Percentiles rank a stretch among this genome's conserved stretches.
Evolutionary conservation across 345 rosid species (phyloP).

Genomic region (Moringa oleifera): DNA sequence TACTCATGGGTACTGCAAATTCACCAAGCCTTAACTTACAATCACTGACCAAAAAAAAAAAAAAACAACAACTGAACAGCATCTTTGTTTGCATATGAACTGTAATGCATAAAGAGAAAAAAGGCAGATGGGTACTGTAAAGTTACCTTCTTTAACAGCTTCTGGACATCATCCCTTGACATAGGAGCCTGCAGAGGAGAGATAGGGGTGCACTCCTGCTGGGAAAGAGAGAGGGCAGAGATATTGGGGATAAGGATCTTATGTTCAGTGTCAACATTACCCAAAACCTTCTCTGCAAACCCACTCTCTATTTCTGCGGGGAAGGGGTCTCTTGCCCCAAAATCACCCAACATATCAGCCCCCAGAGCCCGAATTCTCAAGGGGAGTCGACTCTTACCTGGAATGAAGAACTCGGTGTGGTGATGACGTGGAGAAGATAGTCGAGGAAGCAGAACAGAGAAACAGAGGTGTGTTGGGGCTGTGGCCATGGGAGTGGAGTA

Average conservation of each 20-base stretch:
- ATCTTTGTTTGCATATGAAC: no score
- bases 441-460: conserved; percentile 20
- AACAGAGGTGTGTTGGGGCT: conserved; percentile 23
- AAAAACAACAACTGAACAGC: no score
- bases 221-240: conserved; percentile 70
- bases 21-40: no score
- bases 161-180: conserved; percentile 52
- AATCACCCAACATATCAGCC: conserved; percentile 34
- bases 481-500: conserved; percentile 31
- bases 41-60: no score
- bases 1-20: no score
- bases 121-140: neutral
- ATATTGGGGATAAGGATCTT: conserved; percentile 76
- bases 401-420: conserved; percentile 8
- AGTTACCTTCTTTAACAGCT: conserved; percentile 63
- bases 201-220: conserved; percentile 53
- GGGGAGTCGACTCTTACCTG: conserved; percentile 8
- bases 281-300: conserved; percentile 81
- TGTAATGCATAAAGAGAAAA: no score
- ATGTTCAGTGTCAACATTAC: conserved; percentile 60
- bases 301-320: conserved; percentile 75
- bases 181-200: conserved; percentile 64
- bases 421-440: conserved; percentile 19
- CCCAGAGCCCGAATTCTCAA: conserved; percentile 8
- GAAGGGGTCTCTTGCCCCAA: conserved; percentile 71